These are phyloP conservation scores for Wickerhamomyces subpelliculosus DNA, from an alignment of 805 yeast species.

Conservation along the genomic window DNA sequence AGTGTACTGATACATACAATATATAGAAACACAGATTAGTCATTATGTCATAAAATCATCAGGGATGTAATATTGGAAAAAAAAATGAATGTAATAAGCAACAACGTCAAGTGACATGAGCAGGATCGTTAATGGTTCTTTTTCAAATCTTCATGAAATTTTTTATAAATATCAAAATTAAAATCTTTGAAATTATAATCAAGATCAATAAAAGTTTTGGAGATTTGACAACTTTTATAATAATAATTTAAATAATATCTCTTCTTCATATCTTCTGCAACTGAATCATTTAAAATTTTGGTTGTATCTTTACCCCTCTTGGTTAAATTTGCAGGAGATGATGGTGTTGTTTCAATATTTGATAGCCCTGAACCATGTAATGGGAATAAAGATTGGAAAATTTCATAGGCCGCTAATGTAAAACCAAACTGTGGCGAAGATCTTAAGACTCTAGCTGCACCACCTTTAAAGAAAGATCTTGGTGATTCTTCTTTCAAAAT, in stretches of 20 bases:
- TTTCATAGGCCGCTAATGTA: constrained; percentile 94
- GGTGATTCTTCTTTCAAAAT: constrained; percentile 80
- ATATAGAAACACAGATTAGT: too few relatives aligned
- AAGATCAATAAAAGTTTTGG: constrained; percentile 54
- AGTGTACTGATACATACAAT: too few relatives aligned
- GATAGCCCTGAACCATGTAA: constrained; percentile 31
- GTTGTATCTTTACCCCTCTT: constrained; percentile 11
- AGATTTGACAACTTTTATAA: constrained; percentile 54
- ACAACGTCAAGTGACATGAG: too few relatives aligned
- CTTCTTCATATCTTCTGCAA: constrained; percentile 37
- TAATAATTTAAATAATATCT: constrained; percentile 36
- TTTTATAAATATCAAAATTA: constrained; percentile 39
- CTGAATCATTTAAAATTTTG: constrained; percentile 14
- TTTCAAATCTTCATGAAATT: constrained; percentile 27
- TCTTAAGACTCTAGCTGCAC: constrained; percentile 87
- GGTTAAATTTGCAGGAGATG: constrained; percentile 11
- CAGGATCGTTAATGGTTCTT: not conserved
- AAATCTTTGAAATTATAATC: constrained; percentile 56
- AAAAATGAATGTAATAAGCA: too few relatives aligned
- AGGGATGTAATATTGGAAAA: too few relatives aligned
- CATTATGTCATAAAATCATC: too few relatives aligned
- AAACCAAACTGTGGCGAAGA: constrained; percentile 98
- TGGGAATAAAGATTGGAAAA: constrained; percentile 76
- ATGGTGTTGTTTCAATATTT: constrained; percentile 16
- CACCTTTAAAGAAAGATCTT: constrained; percentile 90